Base-by-base conservation (phyloP, 2,329 filamentous ascomycete genomes). In the Trichoderma arundinaceum region DNA sequence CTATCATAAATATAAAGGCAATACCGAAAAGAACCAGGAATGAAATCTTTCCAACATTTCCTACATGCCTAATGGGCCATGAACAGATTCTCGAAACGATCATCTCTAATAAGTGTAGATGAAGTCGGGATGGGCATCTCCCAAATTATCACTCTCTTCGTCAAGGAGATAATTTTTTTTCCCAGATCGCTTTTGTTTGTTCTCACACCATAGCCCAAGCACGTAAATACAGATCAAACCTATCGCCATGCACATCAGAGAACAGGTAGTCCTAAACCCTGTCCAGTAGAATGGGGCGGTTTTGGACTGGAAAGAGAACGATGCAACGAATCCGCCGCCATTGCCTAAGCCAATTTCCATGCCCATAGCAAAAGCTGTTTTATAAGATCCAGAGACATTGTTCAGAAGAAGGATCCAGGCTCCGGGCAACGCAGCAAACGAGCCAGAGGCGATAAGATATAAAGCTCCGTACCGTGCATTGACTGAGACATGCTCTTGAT, bases 321-420 rank as follows among this genome's bases (percentile, higher is more conserved):
- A 63, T 10, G 60, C 60, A 17, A 63, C 60, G n/a, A 63, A 63
- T 43, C 60, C 60, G 1, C 60, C 60, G 7, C 60, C 60, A 19
- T 63, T 63, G 32, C 60, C 60, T 28, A 63, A 9, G n/a, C 60
- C 60, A n/a, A 63, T 63, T 8, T 63, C 60, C 49, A 63, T 63
- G 4, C 60, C 60, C 60, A 63, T 63, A 17, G 60, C 60, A 28
- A 63, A 63, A 33, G 60, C 60, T 6, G 60, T 63, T 38, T 63
- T 63, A 5, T 63, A 54, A 6, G 60, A 53, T 17, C 60, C 60
- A 4, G 60, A 63, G 7, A 63, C 32, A 13, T 63, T 63, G 12
- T 63, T 63, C 8, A 63, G 22, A 13, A 63, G 60, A 12, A 63
- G 49, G 17, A 63, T 54, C 60, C 60, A 63, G 4, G 60, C 49